These are phyloP conservation scores for Schizosaccharomyces cryophilus DNA, from an alignment of 805 yeast species.

Conservation along the genomic window DNA sequence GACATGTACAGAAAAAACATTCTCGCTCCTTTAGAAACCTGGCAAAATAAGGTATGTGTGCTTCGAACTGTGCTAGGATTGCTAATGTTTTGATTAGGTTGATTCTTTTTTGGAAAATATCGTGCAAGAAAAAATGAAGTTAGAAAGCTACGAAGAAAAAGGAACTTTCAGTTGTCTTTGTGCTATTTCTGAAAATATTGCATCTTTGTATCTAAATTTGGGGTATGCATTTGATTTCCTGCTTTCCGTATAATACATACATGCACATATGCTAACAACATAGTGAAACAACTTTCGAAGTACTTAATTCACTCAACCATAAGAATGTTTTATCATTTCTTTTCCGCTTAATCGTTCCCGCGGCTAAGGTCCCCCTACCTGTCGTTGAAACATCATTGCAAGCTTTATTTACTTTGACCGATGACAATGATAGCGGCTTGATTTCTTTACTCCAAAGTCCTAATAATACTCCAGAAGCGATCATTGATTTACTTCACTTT, in stretches of 20 bases:
- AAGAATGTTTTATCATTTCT: not conserved
- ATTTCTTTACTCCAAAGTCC: not conserved
- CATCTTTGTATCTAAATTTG: not conserved
- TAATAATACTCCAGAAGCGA: no score
- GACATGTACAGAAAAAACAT: conserved; percentile 58
- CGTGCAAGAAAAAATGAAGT: not conserved
- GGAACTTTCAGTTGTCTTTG: not conserved
- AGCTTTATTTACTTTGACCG: conserved; percentile 21
- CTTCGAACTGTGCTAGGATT: not conserved
- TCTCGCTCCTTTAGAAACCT: conserved; percentile 25
- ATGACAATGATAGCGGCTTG: conserved; percentile 19
- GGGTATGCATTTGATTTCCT: not conserved
- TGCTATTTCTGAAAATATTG: not conserved
- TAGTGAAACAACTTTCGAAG: not conserved
- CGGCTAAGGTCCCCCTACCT: not conserved
- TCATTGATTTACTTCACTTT: not conserved
- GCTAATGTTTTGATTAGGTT: not conserved
- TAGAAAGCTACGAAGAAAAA: not conserved
- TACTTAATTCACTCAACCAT: not conserved
- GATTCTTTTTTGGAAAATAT: conserved; percentile 5
- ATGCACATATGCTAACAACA: no score
- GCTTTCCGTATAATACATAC: no score
- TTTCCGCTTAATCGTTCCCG: not conserved
- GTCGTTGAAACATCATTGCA: not conserved
- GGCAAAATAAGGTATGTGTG: not conserved